A percentile compares a stretch with the other conserved stretches of the same genome.
phyloP scores from a whole-genome alignment of 305 asterid species.

The Plantago coronopus region DNA sequence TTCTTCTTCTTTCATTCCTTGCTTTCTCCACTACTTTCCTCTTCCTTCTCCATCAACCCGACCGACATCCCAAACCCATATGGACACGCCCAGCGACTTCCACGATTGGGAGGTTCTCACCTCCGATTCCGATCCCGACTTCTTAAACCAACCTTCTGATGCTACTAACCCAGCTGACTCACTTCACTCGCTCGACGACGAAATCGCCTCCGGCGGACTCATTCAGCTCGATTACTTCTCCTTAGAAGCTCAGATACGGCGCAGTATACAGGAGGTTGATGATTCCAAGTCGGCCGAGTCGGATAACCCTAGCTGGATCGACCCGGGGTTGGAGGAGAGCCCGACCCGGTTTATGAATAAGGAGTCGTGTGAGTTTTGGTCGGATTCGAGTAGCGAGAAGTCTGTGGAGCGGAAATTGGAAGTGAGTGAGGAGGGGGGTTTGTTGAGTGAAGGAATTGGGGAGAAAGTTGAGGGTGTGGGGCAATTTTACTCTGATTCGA shows the following conservation, averaged over 20 bases:
- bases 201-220: constrained; percentile 43
- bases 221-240: constrained; percentile 70
- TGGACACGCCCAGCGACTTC: constrained; percentile 36
- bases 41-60: not conserved
- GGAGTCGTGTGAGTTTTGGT: constrained; percentile 53
- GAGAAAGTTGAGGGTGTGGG: constrained; percentile 25
- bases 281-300: constrained; percentile 51
- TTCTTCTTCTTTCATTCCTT: no score
- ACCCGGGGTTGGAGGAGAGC: constrained; percentile 52
- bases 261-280: constrained; percentile 24
- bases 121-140: constrained; percentile 37
- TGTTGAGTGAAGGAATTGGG: constrained; percentile 23
- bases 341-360: constrained; percentile 41
- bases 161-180: constrained; percentile 22
- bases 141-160: no score
- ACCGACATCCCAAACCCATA: not conserved
- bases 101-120: constrained; percentile 88
- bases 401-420: constrained; percentile 49
- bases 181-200: constrained; percentile 39
- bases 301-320: constrained; percentile 81
- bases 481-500: constrained; percentile 26
- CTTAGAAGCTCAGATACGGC: constrained; percentile 37
- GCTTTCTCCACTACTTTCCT: not conserved
- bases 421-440: constrained; percentile 29
- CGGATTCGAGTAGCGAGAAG: constrained; percentile 72